A percentile compares a stretch with the other conserved stretches of the same genome.
These are phyloP conservation scores for Colletotrichum incanum DNA, from an alignment of 2,329 filamentous ascomycete species.

Conservation along the genomic window DNA sequence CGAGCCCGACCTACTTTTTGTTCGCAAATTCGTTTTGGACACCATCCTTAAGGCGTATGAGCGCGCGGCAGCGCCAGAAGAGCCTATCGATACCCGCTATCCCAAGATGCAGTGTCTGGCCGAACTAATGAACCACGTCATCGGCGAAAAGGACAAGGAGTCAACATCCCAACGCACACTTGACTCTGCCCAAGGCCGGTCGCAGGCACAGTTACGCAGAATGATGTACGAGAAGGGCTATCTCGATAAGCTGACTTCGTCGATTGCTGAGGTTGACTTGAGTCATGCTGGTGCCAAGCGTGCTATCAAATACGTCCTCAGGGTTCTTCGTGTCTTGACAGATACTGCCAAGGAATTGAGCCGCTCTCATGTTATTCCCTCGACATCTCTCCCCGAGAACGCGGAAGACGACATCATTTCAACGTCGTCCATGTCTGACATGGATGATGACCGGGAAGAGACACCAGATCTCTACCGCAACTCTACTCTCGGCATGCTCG, in stretches of 20 bases:
- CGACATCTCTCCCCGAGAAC: slow-evolving; percentile 73
- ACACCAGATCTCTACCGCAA: slow-evolving; percentile 98
- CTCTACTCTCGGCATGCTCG: slow-evolving; percentile 94
- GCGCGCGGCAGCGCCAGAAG: slow-evolving; percentile 84
- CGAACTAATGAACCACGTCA: slow-evolving; percentile 93
- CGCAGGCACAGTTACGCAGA: slow-evolving; percentile 88
- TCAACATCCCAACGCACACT: slow-evolving; percentile 53
- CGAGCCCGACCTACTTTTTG: slow-evolving; percentile 88
- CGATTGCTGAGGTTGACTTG: slow-evolving; percentile 95
- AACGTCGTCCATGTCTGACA: slow-evolving; percentile 89
- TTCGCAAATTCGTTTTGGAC: slow-evolving; percentile 95
- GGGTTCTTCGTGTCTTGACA: slow-evolving; percentile 89
- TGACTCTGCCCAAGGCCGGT: slow-evolving; percentile 62
- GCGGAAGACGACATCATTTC: slow-evolving; percentile 92
- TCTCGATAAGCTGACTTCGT: slow-evolving; percentile 87
- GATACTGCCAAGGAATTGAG: slow-evolving; percentile 90
- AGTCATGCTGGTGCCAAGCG: slow-evolving; percentile 95
- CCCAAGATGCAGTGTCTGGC: slow-evolving; percentile 88
- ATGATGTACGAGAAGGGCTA: slow-evolving; percentile 99
- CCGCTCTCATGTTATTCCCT: slow-evolving; percentile 82
- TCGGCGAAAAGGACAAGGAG: slow-evolving; percentile 83
- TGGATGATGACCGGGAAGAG: slow-evolving; percentile 90
- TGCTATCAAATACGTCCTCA: slow-evolving; percentile 95
- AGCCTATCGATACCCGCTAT: slow-evolving; percentile 89
- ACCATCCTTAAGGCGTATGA: slow-evolving; percentile 94